Percentiles rank a stretch among this genome's conserved stretches.
Evolutionary conservation across 1,284 basidiomycete species (phyloP).

Genomic region (Apiotrichum gracile): DNA sequence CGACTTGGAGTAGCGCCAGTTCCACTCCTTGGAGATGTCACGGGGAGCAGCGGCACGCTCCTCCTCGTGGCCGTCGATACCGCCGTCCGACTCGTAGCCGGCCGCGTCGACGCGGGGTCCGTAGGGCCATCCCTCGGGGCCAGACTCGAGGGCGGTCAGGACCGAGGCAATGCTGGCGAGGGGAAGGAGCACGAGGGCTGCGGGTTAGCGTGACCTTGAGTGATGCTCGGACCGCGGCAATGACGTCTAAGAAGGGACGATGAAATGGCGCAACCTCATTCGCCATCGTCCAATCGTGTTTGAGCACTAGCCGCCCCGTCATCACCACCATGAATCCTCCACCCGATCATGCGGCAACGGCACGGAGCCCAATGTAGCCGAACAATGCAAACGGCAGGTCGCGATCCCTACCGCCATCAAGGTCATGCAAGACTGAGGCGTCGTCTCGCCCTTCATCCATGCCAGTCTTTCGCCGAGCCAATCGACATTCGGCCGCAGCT

Average conservation of each 20-base stretch:
- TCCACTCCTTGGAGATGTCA: slow-evolving; percentile 35
- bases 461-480: background rate
- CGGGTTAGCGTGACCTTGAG: background rate
- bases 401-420: too few relatives aligned
- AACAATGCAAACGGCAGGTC: too few relatives aligned
- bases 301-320: background rate
- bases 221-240: too few relatives aligned
- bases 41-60: slow-evolving; percentile 15
- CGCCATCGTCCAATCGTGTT: background rate
- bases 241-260: too few relatives aligned
- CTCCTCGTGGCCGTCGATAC: slow-evolving; percentile 29
- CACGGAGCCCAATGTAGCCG: background rate
- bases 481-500: background rate
- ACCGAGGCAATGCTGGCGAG: slow-evolving; percentile 37
- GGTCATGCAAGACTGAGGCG: too few relatives aligned
- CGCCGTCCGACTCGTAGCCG: slow-evolving; percentile 46
- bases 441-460: too few relatives aligned
- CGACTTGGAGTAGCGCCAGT: slow-evolving; percentile 46
- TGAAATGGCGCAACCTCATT: background rate
- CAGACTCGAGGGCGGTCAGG: slow-evolving; percentile 41
- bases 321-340: background rate
- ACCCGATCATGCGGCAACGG: background rate
- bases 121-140: slow-evolving; percentile 23
- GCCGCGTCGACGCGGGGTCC: slow-evolving; percentile 31
- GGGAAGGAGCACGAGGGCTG: slow-evolving; percentile 41